These are phyloP conservation scores for Tuber microsphaerosporum DNA, from an alignment of 495 filamentous ascomycete genomes.

Conservation along the genomic window DNA sequence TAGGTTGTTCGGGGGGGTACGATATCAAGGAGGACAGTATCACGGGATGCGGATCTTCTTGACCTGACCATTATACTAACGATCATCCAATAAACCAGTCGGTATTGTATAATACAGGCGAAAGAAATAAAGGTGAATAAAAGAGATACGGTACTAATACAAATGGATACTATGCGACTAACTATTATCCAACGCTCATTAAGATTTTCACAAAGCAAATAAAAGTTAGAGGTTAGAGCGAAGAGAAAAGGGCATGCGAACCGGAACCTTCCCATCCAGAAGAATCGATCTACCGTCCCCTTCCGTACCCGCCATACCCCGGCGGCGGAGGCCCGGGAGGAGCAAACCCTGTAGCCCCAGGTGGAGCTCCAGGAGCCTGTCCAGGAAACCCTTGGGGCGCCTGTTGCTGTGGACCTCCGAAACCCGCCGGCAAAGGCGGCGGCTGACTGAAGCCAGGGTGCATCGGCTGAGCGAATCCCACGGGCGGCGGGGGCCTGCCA, in stretches of 20 bases:
- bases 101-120: neutral
- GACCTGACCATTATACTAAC: neutral
- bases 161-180: neutral
- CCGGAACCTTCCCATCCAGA: neutral
- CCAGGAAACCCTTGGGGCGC: slow-evolving; percentile 35
- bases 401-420: slow-evolving; percentile 28
- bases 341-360: slow-evolving; percentile 33
- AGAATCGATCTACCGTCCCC: slow-evolving; percentile 21
- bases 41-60: neutral
- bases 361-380: slow-evolving; percentile 32
- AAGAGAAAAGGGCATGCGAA: slow-evolving; percentile 12
- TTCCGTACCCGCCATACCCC: slow-evolving; percentile 33
- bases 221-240: neutral
- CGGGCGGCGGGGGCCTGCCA: slow-evolving; percentile 35
- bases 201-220: neutral
- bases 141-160: neutral
- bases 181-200: neutral
- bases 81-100: neutral
- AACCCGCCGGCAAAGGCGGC: slow-evolving; percentile 36
- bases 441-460: slow-evolving; percentile 34
- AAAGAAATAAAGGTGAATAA: neutral
- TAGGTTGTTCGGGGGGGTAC: neutral
- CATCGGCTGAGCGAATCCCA: slow-evolving; percentile 33
- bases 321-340: slow-evolving; percentile 33
- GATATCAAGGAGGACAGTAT: neutral